These are phyloP conservation scores for Microbotryomycetes sp. DNA, from an alignment of 1,284 basidiomycete species.

Conservation along the genomic window DNA sequence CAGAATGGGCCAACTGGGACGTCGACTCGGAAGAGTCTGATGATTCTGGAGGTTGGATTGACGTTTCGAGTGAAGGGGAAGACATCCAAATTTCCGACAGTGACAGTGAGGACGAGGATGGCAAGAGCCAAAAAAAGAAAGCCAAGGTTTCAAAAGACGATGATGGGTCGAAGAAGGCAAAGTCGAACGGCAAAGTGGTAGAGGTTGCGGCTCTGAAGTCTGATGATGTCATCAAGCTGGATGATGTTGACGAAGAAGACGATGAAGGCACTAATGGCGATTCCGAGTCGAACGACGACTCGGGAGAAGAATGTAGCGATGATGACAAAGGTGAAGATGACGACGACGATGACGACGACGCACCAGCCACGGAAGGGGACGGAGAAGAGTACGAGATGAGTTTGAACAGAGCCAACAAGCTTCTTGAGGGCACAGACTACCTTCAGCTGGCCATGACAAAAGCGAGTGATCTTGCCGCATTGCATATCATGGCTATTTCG, in stretches of 20 bases:
- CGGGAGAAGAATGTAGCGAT: slow-evolving; percentile 43
- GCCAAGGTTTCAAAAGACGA: slow-evolving; percentile 6
- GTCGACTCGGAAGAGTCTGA: slow-evolving; percentile 65
- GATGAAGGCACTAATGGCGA: slow-evolving; percentile 17
- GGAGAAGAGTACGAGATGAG: slow-evolving; percentile 30
- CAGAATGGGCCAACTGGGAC: slow-evolving; percentile 87
- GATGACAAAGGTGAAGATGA: slow-evolving; percentile 41
- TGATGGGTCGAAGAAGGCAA: slow-evolving; percentile 22
- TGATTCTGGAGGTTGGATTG: slow-evolving; percentile 72
- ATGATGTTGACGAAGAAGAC: slow-evolving; percentile 33
- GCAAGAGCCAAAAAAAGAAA: slow-evolving; percentile 34
- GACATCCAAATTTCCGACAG: slow-evolving; percentile 75
- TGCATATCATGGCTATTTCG: not conserved
- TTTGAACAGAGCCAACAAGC: slow-evolving; percentile 29
- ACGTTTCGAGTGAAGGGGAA: slow-evolving; percentile 68
- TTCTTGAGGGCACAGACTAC: slow-evolving; percentile 13
- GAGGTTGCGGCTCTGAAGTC: slow-evolving; percentile 28
- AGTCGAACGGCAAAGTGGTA: slow-evolving; percentile 44
- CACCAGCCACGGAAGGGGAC: slow-evolving; percentile 42
- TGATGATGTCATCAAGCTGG: slow-evolving; percentile 19
- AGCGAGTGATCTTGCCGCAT: slow-evolving; percentile 44
- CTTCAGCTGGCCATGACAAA: slow-evolving; percentile 61
- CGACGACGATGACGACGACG: slow-evolving; percentile 34
- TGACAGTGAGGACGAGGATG: slow-evolving; percentile 66
- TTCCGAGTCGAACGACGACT: slow-evolving; percentile 3